These are phyloP conservation scores for Yamagishiella unicocca DNA, from an alignment of 139 green algal genomes.

Conservation along the genomic window DNA sequence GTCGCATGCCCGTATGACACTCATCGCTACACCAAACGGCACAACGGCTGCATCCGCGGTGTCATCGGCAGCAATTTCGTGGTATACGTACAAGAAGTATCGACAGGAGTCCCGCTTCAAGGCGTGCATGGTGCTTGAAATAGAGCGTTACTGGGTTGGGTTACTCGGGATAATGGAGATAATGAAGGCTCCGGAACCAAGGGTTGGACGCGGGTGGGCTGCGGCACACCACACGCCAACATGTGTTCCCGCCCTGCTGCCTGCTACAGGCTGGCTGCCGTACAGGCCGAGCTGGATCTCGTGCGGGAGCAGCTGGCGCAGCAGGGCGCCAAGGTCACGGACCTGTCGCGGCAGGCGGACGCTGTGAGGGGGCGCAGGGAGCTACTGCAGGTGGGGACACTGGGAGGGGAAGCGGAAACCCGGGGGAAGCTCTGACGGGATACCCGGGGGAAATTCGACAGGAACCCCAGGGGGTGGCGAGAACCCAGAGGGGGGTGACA, in stretches of 20 bases:
- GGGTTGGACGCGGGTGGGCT: not conserved
- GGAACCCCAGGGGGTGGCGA: too few species aligned
- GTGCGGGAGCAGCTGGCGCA: slow-evolving; percentile 1
- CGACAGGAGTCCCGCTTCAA: not conserved
- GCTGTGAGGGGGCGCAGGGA: slow-evolving; percentile 14
- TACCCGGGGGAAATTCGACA: too few species aligned
- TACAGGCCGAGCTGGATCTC: slow-evolving; percentile 48
- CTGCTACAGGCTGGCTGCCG: slow-evolving; percentile 39
- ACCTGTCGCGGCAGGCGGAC: slow-evolving; percentile 23
- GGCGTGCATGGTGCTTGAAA: not conserved
- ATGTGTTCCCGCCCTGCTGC: not conserved
- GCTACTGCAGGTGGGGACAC: slow-evolving; percentile 9
- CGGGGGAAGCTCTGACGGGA: not conserved
- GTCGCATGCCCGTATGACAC: not conserved
- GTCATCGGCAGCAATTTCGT: too few species aligned
- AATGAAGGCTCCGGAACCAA: not conserved
- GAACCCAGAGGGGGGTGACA: too few species aligned
- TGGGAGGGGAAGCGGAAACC: not conserved
- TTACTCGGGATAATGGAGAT: not conserved
- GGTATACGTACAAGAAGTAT: not conserved
- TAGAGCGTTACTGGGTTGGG: not conserved
- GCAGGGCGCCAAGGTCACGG: slow-evolving; percentile 32
- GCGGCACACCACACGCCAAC: not conserved
- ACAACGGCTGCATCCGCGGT: not conserved
- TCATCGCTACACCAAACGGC: not conserved